phyloP scores from a whole-genome alignment of 176 grass and related monocot species.

The Aegilops speltoides region DNA sequence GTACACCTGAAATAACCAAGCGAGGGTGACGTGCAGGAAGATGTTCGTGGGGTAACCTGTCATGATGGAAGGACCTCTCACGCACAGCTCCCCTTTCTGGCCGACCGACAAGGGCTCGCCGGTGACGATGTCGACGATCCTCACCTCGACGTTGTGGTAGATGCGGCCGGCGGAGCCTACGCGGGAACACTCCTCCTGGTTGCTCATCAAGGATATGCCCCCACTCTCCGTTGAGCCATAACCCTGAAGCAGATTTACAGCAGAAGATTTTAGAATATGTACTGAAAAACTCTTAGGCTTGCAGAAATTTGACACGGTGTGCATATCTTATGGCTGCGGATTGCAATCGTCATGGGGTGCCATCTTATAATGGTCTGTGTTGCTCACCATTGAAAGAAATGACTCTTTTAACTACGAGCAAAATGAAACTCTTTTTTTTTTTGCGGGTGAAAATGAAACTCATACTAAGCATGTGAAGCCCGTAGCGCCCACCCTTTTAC shows the following conservation, averaged over 20 bases:
- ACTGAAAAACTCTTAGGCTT: not conserved
- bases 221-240: constrained; percentile 78
- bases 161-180: constrained; percentile 60
- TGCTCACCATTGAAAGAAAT: too few relatives aligned
- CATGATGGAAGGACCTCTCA: constrained; percentile 64
- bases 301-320: too few relatives aligned
- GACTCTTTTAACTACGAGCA: too few relatives aligned
- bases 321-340: too few relatives aligned
- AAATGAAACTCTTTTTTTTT: too few relatives aligned
- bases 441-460: too few relatives aligned
- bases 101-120: constrained; percentile 38
- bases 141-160: constrained; percentile 36
- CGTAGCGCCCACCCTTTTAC: too few relatives aligned
- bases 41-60: constrained; percentile 31
- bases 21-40: not conserved
- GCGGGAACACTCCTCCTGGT: constrained; percentile 43
- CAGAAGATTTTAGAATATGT: not conserved
- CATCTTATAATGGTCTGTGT: too few relatives aligned
- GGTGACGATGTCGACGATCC: constrained; percentile 50
- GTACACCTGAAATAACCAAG: not conserved
- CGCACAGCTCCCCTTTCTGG: constrained; percentile 55
- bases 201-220: constrained; percentile 51
- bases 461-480: too few relatives aligned
- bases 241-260: constrained; percentile 31
- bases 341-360: too few relatives aligned